These are phyloP conservation scores for Alternaria triticimaculans DNA, from an alignment of 2,329 filamentous ascomycete species.

Conservation along the genomic window DNA sequence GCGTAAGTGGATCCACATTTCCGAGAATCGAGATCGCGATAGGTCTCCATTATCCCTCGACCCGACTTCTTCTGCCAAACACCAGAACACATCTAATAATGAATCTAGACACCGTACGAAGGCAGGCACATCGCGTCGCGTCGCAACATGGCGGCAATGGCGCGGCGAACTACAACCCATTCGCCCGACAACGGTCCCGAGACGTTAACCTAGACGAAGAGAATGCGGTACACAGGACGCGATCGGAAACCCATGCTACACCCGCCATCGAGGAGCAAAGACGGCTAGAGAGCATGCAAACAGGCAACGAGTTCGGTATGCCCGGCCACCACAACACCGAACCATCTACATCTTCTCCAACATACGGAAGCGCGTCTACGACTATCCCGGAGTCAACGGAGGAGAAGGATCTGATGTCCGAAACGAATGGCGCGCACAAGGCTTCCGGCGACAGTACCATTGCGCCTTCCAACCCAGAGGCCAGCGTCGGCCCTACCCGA, in stretches of 20 bases:
- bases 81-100: conserved; percentile 18
- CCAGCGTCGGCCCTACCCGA: conserved; percentile 24
- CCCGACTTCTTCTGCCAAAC: conserved; percentile 1
- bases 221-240: conserved; percentile 29
- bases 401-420: conserved; percentile 12
- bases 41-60: neutral
- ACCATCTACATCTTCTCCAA: conserved; percentile 30
- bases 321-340: conserved; percentile 41
- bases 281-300: conserved; percentile 29
- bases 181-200: conserved; percentile 37
- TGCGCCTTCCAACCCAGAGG: conserved; percentile 16
- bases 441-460: conserved; percentile 34
- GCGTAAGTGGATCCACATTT: conserved; percentile 33
- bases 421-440: conserved; percentile 21
- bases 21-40: conserved; percentile 4
- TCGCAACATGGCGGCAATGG: conserved; percentile 33
- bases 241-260: conserved; percentile 31
- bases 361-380: conserved; percentile 18
- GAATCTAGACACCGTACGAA: conserved; percentile 43
- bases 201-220: conserved; percentile 38
- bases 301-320: conserved; percentile 37
- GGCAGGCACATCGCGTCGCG: conserved; percentile 46
- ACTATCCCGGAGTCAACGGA: conserved; percentile 12
- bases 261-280: conserved; percentile 36
- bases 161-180: conserved; percentile 43